Percentiles rank a stretch among this genome's conserved stretches.
Conservation (phyloP, 2,329 filamentous ascomycete genomes). For the Talaromyces atroroseus region DNA sequence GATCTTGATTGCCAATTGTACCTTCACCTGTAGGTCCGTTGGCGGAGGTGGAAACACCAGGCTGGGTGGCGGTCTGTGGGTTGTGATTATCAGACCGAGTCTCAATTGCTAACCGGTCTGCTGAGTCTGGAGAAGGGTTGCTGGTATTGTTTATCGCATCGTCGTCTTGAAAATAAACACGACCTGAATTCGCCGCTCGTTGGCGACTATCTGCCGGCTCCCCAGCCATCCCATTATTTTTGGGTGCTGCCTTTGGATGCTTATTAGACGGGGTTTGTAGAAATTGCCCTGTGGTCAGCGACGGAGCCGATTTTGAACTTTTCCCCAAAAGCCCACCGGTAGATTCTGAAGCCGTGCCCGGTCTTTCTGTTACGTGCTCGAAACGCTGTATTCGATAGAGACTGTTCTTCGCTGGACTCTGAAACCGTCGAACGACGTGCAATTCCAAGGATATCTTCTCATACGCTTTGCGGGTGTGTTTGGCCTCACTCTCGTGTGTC, state of each 20-base stretch:
- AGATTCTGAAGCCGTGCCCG: constrained; percentile 13
- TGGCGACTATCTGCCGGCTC: constrained; percentile 6
- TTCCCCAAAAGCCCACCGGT: constrained; percentile 23
- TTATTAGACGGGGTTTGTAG: constrained; percentile 21
- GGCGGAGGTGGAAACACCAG: constrained; percentile 27
- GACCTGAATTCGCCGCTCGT: constrained; percentile 11
- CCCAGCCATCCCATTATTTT: background rate
- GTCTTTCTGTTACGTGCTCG: constrained; percentile 18
- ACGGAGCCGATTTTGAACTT: constrained; percentile 31
- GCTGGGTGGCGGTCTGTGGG: constrained; percentile 17
- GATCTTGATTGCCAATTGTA: constrained; percentile 19
- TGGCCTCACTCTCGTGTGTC: constrained; percentile 32
- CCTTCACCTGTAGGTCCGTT: constrained; percentile 22
- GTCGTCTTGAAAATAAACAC: constrained; percentile 29
- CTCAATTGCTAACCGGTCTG: constrained; percentile 19
- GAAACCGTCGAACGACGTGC: constrained; percentile 42
- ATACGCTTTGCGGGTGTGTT: constrained; percentile 40
- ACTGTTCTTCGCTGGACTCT: constrained; percentile 40
- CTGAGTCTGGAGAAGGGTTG: constrained; percentile 18
- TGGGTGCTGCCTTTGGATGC: constrained; percentile 16
- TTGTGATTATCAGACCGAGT: constrained; percentile 27
- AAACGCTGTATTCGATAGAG: constrained; percentile 33
- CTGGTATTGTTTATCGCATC: constrained; percentile 23
- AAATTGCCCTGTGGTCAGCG: constrained; percentile 21
- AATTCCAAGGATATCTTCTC: constrained; percentile 40